phyloP scores from a whole-genome alignment of 75 land plant genomes.

The Selaginella moellendorffii region DNA sequence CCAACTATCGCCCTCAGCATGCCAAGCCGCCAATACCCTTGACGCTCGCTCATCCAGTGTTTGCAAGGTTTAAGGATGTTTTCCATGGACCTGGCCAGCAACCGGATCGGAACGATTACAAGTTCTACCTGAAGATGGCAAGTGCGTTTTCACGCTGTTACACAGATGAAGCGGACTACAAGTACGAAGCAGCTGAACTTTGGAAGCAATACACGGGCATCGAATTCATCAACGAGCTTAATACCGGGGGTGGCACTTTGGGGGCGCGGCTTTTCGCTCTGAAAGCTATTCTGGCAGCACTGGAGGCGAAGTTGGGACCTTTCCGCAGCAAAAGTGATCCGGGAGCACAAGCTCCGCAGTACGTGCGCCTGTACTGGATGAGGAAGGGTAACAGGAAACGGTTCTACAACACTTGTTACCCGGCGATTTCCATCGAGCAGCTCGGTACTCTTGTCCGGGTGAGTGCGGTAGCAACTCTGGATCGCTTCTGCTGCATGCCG shows the following conservation, averaged over 20 bases:
- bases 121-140: not conserved
- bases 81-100: not conserved
- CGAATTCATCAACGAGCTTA: not conserved
- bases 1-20: not conserved
- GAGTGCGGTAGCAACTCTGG: not conserved
- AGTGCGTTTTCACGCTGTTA: not conserved
- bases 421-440: not conserved
- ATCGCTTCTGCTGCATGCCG: not conserved
- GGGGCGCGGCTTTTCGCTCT: not conserved
- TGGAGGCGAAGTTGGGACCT: not conserved
- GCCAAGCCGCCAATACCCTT: slow-evolving; percentile 2
- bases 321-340: slow-evolving; percentile 1
- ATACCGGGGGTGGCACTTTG: slow-evolving; percentile 1
- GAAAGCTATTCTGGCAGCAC: not conserved
- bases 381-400: slow-evolving; percentile 1
- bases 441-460: slow-evolving; percentile 2
- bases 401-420: not conserved
- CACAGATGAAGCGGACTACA: not conserved
- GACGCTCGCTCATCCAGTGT: not conserved
- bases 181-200: not conserved
- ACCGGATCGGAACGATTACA: not conserved
- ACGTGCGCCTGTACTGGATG: not conserved
- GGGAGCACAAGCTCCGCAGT: slow-evolving; percentile 1
- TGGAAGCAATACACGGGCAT: slow-evolving; percentile 1
- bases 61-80: slow-evolving; percentile 1